Conservation (phyloP, 805 yeast genomes). For the Hyphopichia homilentoma region DNA sequence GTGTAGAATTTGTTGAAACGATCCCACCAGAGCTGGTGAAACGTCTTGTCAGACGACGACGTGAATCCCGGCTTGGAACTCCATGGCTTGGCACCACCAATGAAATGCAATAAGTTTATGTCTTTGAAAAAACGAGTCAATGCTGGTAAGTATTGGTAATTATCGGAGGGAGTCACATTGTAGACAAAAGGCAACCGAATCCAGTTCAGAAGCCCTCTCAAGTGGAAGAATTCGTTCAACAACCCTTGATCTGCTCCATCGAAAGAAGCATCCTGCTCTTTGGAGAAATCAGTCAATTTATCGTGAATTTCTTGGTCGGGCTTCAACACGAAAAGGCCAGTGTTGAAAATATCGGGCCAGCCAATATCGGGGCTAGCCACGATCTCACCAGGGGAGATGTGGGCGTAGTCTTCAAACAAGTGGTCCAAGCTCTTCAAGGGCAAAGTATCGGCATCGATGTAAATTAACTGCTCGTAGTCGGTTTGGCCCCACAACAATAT, state of each 20-base stretch:
- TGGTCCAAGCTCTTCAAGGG: conserved; percentile 19
- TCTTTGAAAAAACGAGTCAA: conserved; percentile 23
- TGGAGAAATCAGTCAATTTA: conserved; percentile 12
- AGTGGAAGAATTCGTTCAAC: conserved; percentile 27
- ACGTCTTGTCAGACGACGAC: conserved; percentile 11
- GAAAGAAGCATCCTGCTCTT: conserved; percentile 14
- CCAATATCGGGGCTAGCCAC: conserved; percentile 29
- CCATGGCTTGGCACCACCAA: conserved; percentile 35
- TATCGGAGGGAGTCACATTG: conserved; percentile 32
- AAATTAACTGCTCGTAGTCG: conserved; percentile 18
- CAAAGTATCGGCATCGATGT: conserved; percentile 26
- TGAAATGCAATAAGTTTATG: conserved; percentile 29
- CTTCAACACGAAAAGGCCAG: conserved; percentile 22
- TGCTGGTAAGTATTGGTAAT: conserved; percentile 33
- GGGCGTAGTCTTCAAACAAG: conserved; percentile 14
- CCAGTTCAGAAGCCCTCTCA: conserved; percentile 24
- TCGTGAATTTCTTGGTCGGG: conserved; percentile 15
- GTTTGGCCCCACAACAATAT: conserved; percentile 22
- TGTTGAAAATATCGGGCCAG: conserved; percentile 31
- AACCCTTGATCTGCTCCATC: conserved; percentile 40
- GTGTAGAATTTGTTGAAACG: conserved; percentile 18
- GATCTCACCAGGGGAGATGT: conserved; percentile 6
- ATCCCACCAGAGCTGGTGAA: conserved; percentile 28
- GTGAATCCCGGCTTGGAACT: conserved; percentile 11
- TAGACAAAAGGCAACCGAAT: conserved; percentile 27